These are phyloP conservation scores for Ulota crispa DNA, from an alignment of 225 moss, liverwort and hornwort genomes.

Conservation along the genomic window DNA sequence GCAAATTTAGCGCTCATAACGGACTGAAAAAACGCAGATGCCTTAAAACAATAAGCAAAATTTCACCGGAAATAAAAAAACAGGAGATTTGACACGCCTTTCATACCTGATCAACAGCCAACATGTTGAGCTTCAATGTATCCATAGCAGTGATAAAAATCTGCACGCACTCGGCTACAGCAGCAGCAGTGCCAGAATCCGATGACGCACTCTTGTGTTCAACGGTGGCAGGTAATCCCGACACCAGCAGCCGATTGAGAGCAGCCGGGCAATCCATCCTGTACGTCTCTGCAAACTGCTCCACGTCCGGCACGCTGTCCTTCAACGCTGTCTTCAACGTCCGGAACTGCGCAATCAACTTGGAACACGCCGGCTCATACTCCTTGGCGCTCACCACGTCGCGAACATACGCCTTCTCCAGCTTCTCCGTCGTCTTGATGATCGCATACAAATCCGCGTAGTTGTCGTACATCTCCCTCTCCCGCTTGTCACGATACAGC, in stretches of 20 bases:
- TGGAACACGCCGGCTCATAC: slow-evolving; percentile 94
- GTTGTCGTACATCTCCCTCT: slow-evolving; percentile 78
- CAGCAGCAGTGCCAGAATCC: slow-evolving; percentile 92
- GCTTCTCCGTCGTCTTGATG: slow-evolving; percentile 95
- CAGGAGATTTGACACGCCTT: slow-evolving; percentile 1
- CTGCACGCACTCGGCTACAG: slow-evolving; percentile 98
- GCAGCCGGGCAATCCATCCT: slow-evolving; percentile 99
- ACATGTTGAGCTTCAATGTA: slow-evolving; percentile 90
- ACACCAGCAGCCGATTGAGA: slow-evolving; percentile 81
- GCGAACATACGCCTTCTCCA: slow-evolving; percentile 97
- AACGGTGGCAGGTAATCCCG: slow-evolving; percentile 91
- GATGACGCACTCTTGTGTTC: slow-evolving; percentile 92
- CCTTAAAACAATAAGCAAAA: not conserved
- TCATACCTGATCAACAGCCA: slow-evolving; percentile 95
- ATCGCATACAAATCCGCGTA: slow-evolving; percentile 96
- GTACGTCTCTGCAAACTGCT: slow-evolving; percentile 82
- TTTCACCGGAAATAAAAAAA: not conserved
- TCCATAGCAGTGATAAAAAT: slow-evolving; percentile 98
- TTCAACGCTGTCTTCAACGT: slow-evolving; percentile 84
- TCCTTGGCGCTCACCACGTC: slow-evolving; percentile 97
- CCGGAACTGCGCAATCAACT: slow-evolving; percentile 96
- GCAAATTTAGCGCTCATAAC: not conserved
- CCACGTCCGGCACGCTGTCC: slow-evolving; percentile 93
- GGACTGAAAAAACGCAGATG: not conserved
- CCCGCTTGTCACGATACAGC: slow-evolving; percentile 86